These are phyloP conservation scores for Hypoxylon perforatum DNA, from an alignment of 495 filamentous ascomycete genomes.

Conservation along the genomic window DNA sequence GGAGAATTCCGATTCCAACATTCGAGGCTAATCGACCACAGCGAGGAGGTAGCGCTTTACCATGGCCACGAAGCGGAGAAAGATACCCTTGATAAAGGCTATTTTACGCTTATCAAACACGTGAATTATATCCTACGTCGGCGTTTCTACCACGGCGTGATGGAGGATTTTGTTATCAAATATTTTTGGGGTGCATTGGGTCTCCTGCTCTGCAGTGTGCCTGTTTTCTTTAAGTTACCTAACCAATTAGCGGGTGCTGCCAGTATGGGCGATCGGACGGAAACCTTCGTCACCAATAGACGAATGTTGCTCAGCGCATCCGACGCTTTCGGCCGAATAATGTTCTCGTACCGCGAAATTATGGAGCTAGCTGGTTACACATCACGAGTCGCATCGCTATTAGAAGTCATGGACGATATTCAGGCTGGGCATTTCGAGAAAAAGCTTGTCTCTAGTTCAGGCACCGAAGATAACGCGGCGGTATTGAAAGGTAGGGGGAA, in stretches of 20 bases:
- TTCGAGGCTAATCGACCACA: slow-evolving; percentile 92
- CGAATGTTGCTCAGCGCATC: slow-evolving; percentile 90
- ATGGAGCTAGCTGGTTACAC: slow-evolving; percentile 97
- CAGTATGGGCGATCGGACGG: slow-evolving; percentile 90
- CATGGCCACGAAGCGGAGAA: slow-evolving; percentile 96
- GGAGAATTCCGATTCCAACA: slow-evolving; percentile 97
- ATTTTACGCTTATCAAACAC: slow-evolving; percentile 98
- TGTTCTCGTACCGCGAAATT: slow-evolving; percentile 98
- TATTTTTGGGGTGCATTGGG: slow-evolving; percentile 98
- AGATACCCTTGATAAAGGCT: slow-evolving; percentile 96
- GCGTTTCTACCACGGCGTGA: slow-evolving; percentile 93
- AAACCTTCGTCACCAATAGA: slow-evolving; percentile 95
- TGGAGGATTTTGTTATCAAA: slow-evolving; percentile 99
- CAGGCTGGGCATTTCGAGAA: slow-evolving; percentile 90
- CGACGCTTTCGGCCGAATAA: slow-evolving; percentile 94
- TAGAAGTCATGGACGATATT: slow-evolving; percentile 96
- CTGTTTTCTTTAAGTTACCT: slow-evolving; percentile 94
- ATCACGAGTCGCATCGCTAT: slow-evolving; percentile 84
- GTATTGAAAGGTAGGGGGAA: slow-evolving; percentile 82
- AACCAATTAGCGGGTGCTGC: slow-evolving; percentile 67
- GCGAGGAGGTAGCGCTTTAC: slow-evolving; percentile 94
- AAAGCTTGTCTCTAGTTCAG: slow-evolving; percentile 90
- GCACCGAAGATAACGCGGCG: slow-evolving; percentile 78
- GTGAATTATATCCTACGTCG: slow-evolving; percentile 93
- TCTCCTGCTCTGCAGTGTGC: slow-evolving; percentile 91